Percentiles rank a stretch among this genome's conserved stretches.
Conservation (phyloP, 805 yeast genomes). For the Saturnispora serradocipensis region DNA sequence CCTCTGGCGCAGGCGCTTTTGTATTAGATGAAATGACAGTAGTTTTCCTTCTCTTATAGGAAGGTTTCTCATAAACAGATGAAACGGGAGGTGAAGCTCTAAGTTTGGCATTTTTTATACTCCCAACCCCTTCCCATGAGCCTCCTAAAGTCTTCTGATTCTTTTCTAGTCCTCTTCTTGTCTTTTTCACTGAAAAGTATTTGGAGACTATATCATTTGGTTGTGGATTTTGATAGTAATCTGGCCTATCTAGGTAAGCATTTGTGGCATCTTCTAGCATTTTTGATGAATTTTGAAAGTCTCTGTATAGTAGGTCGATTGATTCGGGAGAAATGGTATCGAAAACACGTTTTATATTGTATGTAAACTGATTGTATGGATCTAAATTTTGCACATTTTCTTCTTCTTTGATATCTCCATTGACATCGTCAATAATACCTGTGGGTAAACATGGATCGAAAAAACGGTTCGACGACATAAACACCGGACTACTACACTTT, state of each 20-base stretch:
- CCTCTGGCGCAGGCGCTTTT: neutral
- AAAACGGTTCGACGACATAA: slow-evolving; percentile 1
- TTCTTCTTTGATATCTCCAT: neutral
- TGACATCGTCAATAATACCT: neutral
- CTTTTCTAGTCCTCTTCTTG: neutral
- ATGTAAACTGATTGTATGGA: slow-evolving; percentile 18
- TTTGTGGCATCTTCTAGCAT: slow-evolving; percentile 32
- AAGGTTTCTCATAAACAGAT: slow-evolving; percentile 1
- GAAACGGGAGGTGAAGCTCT: neutral
- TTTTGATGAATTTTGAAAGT: slow-evolving; percentile 21
- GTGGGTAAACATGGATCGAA: slow-evolving; percentile 6
- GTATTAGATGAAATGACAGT: neutral
- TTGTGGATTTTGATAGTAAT: slow-evolving; percentile 4
- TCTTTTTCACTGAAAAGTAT: neutral
- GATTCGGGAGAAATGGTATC: slow-evolving; percentile 23
- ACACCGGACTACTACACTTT: neutral
- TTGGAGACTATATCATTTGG: neutral
- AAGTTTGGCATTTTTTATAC: neutral
- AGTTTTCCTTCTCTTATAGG: slow-evolving; percentile 2
- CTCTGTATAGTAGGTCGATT: slow-evolving; percentile 20
- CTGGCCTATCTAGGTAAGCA: slow-evolving; percentile 29
- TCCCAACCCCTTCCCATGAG: slow-evolving; percentile 1
- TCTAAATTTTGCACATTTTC: neutral
- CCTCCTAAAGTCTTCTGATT: slow-evolving; percentile 3
- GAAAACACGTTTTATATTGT: slow-evolving; percentile 28